phyloP scores from a whole-genome alignment of 1,284 basidiomycete genomes.

The Anthracocystis walkeri region DNA sequence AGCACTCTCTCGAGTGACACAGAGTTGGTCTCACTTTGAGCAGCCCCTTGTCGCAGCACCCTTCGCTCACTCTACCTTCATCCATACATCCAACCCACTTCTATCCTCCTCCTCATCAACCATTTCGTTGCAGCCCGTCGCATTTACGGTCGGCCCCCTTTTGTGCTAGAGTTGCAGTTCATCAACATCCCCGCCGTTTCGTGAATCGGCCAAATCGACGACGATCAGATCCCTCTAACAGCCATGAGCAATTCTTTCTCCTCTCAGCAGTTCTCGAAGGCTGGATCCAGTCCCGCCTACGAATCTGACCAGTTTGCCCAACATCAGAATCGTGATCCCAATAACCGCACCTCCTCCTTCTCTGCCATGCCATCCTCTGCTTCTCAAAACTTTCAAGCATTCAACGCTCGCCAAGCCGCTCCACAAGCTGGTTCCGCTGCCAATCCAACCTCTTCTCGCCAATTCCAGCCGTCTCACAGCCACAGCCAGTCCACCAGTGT shows the following conservation, averaged over 20 bases:
- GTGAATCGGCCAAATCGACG: neutral
- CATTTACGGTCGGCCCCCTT: neutral
- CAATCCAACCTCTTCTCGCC: conserved; percentile 10
- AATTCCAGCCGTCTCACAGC: conserved; percentile 35
- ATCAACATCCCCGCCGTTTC: neutral
- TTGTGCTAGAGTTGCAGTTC: neutral
- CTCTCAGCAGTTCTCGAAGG: conserved; percentile 18
- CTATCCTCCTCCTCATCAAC: neutral
- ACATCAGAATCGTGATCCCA: conserved; percentile 12
- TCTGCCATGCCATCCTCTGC: conserved; percentile 24
- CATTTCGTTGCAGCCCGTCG: neutral
- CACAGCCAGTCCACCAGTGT: conserved; percentile 50
- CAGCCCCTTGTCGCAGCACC: neutral
- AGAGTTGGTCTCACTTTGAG: neutral
- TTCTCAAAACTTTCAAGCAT: conserved; percentile 16
- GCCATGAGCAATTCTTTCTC: conserved; percentile 34
- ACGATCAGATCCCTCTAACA: neutral
- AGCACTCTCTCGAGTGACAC: neutral
- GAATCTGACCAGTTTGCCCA: conserved; percentile 21
- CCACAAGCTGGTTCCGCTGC: conserved; percentile 7
- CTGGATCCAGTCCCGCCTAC: conserved; percentile 22
- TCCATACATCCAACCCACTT: neutral
- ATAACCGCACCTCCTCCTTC: conserved; percentile 11
- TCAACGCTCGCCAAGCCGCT: conserved; percentile 22
- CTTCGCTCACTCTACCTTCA: neutral